Base-by-base conservation (phyloP, 139 green algal species). In the Chlamydomonas eustigma region DNA sequence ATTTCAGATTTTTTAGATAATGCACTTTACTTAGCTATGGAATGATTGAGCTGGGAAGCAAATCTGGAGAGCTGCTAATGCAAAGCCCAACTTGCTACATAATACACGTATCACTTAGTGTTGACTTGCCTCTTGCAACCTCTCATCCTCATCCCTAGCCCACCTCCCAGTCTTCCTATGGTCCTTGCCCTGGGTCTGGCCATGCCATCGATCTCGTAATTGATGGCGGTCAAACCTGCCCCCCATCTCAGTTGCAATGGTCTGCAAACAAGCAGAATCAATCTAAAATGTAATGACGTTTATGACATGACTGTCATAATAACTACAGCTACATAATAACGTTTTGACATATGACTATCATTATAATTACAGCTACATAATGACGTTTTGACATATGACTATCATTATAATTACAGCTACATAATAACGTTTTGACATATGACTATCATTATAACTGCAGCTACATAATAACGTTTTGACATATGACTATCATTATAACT, bases 201-300 rank as follows among this genome's bases (percentile, higher is more conserved):
- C 80, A 73, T 85, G 80, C 75, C 76, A 85, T 1, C 80, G 75
- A 71, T 85, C 80, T 22, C 80, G 34, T 31, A 81, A 39, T 64
- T 81, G 75, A 64, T 81, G 71, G 24, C 80, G 69, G 50, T 84
- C 80, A 52, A 74, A 84, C 33, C 38, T 50, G 28, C 75, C 80
- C 31, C 64, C 71, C 32, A 84, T 79, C 34, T 58, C 63, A 38
- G 39, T 22, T 8, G 31, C 32, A 39, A 79, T 79, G 6, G 39
- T 64, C 64, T 58, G 44, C 44, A 58, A 18, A 58, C n/a, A n/a
- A 63, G 50, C 50, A 63, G 18, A 63, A 22, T 18, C 22, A 63
- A 22, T 22, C 22, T 18, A 22, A 18, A 63, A 22, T 28, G 50
- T 63, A 22, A 18, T n/a, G n/a, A n/a, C n/a, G n/a, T n/a, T n/a